Base-by-base conservation (phyloP, 345 rosid species). In the Corchorus olitorius region DNA sequence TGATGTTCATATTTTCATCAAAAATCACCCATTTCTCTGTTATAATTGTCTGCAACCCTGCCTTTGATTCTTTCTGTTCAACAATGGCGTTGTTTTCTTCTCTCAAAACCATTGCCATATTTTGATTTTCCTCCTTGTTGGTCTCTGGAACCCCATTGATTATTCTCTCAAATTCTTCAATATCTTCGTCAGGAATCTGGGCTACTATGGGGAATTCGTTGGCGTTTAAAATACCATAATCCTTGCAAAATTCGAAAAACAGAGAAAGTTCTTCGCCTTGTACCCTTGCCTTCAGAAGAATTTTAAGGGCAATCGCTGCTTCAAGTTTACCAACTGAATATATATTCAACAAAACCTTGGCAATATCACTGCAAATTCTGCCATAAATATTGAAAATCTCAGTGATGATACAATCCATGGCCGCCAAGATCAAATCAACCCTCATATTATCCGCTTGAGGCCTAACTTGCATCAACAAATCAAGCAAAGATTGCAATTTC, bases 1-100 rank as follows among this genome's bases (percentile, higher is more conserved):
- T 22, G 19, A 27, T 67, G 55, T 48, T 35, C 19, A 12, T 35
- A 41, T 85, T 84, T 13, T 90, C 92, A 7, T 88, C 92, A 37
- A 90, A 90, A 35, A 86, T 79, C 75, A 83, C 92, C 92, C 94
- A 90, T 78, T 88, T 77, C 45, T 88, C 80, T 1, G 91, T 88
- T 48, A 90, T 78, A 35, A 83, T 73, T 6, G 91, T 90, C 80
- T 19, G 80, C 86, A 87, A 68, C 33, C 4, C 53, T 13, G 20
- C 50, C 4, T 49, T 60, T 52, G 49, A 4, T 16, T 14, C 53
- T 49, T 60, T 35, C 19, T 55, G 48, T 54, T 39, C 72, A 50
- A 17, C 61, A 11, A 34, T 43, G 34, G 52, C 76, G 20, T 19
- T 45, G 13, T 54, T 8, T 13, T 72, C 74, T 68, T 72, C 66